These are phyloP conservation scores for Dichotomopilus funicola DNA, from an alignment of 2,329 filamentous ascomycete genomes.

Conservation along the genomic window DNA sequence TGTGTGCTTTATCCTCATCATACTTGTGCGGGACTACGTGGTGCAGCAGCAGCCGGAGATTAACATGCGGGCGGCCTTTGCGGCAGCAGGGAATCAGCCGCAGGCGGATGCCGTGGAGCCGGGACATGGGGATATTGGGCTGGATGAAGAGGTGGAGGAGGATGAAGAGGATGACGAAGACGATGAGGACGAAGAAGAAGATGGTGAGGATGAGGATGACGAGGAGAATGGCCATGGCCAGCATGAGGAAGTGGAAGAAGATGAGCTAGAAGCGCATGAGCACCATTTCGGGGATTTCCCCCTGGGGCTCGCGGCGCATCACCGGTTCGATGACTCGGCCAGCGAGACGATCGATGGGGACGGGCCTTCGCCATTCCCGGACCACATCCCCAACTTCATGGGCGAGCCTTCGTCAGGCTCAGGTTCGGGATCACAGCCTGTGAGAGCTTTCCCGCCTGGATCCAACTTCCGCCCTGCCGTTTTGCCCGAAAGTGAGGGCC, in stretches of 20 bases:
- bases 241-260: too few species aligned
- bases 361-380: neutral
- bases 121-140: neutral
- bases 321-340: neutral
- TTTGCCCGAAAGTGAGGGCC: neutral
- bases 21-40: conserved; percentile 94
- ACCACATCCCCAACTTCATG: neutral
- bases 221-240: too few species aligned
- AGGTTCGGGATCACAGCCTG: neutral
- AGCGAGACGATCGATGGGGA: neutral
- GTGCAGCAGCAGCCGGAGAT: conserved; percentile 94
- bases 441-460: too few species aligned
- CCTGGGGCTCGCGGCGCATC: too few species aligned
- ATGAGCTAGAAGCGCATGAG: too few species aligned
- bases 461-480: neutral
- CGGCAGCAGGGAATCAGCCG: conserved; percentile 26
- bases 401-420: neutral
- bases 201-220: neutral
- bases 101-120: neutral
- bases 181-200: neutral
- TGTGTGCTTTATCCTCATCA: conserved; percentile 91
- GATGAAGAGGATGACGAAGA: neutral
- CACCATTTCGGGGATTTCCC: too few species aligned
- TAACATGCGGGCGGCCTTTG: conserved; percentile 67
- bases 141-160: neutral